phyloP scores from a whole-genome alignment of 1,139 yeast genomes.

The Citeromyces siamensis region DNA sequence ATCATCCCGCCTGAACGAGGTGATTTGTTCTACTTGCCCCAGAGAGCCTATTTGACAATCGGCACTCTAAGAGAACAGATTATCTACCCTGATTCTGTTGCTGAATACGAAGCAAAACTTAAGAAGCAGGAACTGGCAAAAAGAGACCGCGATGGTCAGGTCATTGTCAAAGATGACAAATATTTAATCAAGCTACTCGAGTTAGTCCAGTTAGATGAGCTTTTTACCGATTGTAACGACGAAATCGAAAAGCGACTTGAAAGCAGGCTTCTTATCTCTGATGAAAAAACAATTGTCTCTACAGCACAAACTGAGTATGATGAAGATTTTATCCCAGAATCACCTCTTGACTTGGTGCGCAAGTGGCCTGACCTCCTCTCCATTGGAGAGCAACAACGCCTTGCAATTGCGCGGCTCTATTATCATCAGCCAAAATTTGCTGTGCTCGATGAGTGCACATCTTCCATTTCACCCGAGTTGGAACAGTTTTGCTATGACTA shows the following conservation, averaged over 20 bases:
- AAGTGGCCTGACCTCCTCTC: conserved; percentile 89
- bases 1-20: conserved; percentile 49
- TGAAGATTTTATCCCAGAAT: conserved; percentile 21
- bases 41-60: conserved; percentile 72
- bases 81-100: conserved; percentile 68
- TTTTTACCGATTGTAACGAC: conserved; percentile 19
- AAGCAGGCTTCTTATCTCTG: background rate
- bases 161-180: conserved; percentile 35
- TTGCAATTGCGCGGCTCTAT: conserved; percentile 88
- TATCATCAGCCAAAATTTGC: conserved; percentile 91
- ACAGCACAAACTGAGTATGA: conserved; percentile 12
- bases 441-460: conserved; percentile 90
- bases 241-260: conserved; percentile 7
- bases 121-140: conserved; percentile 4
- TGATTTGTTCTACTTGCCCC: conserved; percentile 84
- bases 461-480: conserved; percentile 85
- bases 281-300: background rate
- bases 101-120: conserved; percentile 35
- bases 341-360: conserved; percentile 52
- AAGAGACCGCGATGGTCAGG: conserved; percentile 6
- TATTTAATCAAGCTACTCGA: conserved; percentile 52
- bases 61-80: conserved; percentile 80
- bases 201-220: conserved; percentile 44
- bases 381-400: conserved; percentile 85
- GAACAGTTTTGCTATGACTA: conserved; percentile 83